Base-by-base conservation (phyloP, 2,329 filamentous ascomycete species). In the Ophiosphaerella herpotricha region DNA sequence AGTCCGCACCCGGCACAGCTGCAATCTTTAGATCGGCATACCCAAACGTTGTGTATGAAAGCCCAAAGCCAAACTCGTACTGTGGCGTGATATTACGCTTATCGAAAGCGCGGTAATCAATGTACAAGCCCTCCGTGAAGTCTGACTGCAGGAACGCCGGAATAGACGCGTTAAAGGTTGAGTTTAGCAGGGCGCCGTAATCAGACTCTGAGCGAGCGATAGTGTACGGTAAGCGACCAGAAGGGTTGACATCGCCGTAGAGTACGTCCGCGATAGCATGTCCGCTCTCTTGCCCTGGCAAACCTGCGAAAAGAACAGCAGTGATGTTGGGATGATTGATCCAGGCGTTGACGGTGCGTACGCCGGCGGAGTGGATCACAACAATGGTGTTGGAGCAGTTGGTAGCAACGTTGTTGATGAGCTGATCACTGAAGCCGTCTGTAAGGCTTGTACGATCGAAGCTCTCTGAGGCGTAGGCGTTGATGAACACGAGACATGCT, bases 231-330 rank as follows among this genome's bases (percentile, higher is more conserved):
- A 88, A 82, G 50, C 89, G 87, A 16, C 84, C 91, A 13, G 82
- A 82, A 0, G 90, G 90, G 71, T 89, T 91, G 46, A 87, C 82
- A 53, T 82, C 83, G 33, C 91, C 90, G 70, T 91, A 95, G 5
- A 96, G 83, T 9, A 95, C 80, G 60, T 94, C 89, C 8, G 82
- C 82, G 44, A 95, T 82, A 1, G 87, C 81, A 66, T 91, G 87
- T 45, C 91, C 90, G 13, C 85, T 87, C 70, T 95, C 88, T 68
- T 95, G 87, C 8, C 91, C 91, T 0, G 90, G 90, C 9, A 91
- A 74, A 59, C 88, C 88, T 13, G 89, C 89, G 82, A 86, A 93
- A 1, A 95, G 67, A 39, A 95, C 90, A 23, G 89, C 91, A 0
- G 89, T 91, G 37, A 95, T 80, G 71, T 95, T 95, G 29, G 84